phyloP scores from a whole-genome alignment of 495 filamentous ascomycete genomes.

The Letharia lupina region DNA sequence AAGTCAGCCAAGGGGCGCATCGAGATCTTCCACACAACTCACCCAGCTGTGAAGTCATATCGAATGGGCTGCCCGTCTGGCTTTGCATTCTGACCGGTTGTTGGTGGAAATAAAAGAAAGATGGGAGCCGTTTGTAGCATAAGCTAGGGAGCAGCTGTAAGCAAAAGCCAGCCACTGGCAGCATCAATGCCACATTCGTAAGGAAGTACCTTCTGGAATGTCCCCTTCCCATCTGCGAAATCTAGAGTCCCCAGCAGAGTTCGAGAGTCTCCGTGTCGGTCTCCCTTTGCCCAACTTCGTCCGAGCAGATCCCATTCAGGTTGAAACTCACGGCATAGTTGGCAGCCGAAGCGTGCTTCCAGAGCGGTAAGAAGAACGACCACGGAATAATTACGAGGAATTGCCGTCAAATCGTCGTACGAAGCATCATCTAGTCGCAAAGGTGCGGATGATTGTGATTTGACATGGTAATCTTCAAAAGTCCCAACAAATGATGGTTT shows the following conservation, averaged over 20 bases:
- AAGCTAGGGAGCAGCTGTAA: constrained; percentile 45
- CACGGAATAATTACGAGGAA: constrained; percentile 75
- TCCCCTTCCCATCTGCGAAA: constrained; percentile 73
- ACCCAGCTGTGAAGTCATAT: constrained; percentile 83
- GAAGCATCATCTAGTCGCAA: constrained; percentile 66
- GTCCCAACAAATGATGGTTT: constrained; percentile 39
- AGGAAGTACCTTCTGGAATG: constrained; percentile 75
- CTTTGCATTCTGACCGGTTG: constrained; percentile 72
- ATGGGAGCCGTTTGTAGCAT: constrained; percentile 93
- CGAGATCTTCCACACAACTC: constrained; percentile 28
- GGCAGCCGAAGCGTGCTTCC: constrained; percentile 76
- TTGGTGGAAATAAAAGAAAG: constrained; percentile 80
- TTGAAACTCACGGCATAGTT: constrained; percentile 81
- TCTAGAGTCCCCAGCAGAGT: constrained; percentile 82
- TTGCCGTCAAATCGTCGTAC: constrained; percentile 65
- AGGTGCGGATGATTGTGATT: constrained; percentile 56
- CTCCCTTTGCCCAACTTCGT: constrained; percentile 78
- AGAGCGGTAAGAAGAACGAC: constrained; percentile 81
- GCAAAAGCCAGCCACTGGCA: constrained; percentile 3
- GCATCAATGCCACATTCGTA: neutral
- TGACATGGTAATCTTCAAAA: constrained; percentile 60
- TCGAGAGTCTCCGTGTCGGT: constrained; percentile 61
- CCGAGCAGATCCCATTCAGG: constrained; percentile 88
- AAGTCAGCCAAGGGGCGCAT: constrained; percentile 9
- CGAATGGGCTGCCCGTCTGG: constrained; percentile 58